Evolutionary conservation across 2,329 filamentous ascomycete genomes (phyloP).

Genomic region (Colletotrichum higginsianum): DNA sequence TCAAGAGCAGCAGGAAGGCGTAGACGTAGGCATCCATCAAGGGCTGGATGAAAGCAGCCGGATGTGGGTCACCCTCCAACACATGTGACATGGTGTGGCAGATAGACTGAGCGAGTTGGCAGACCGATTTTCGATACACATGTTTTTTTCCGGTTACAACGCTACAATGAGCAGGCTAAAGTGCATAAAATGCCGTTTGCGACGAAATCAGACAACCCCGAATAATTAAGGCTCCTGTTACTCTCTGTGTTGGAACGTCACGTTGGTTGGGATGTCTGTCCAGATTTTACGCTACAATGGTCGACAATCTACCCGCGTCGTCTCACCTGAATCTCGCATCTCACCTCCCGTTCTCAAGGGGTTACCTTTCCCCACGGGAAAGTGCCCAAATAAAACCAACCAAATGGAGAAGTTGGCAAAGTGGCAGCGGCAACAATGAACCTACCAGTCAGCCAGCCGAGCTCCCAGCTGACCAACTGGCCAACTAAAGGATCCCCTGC

Average conservation of each 20-base stretch:
- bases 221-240: slow-evolving; percentile 25
- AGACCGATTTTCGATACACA: slow-evolving; percentile 27
- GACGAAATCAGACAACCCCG: slow-evolving; percentile 2
- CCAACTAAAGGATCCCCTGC: slow-evolving; percentile 6
- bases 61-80: background rate
- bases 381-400: background rate
- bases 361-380: slow-evolving; percentile 36
- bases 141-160: background rate
- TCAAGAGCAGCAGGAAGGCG: background rate
- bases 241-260: slow-evolving; percentile 4
- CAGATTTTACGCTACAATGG: slow-evolving; percentile 19
- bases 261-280: background rate
- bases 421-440: background rate
- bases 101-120: background rate
- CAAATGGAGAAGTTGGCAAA: slow-evolving; percentile 6
- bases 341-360: slow-evolving; percentile 22
- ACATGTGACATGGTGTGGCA: background rate
- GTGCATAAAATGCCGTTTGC: background rate
- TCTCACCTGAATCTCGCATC: slow-evolving; percentile 42
- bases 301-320: slow-evolving; percentile 41
- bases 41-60: slow-evolving; percentile 22
- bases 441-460: background rate
- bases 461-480: slow-evolving; percentile 5
- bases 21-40: slow-evolving; percentile 1
- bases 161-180: background rate